Conservation (phyloP, 2,329 filamentous ascomycete genomes). For the Leptographium galeiforme region DNA sequence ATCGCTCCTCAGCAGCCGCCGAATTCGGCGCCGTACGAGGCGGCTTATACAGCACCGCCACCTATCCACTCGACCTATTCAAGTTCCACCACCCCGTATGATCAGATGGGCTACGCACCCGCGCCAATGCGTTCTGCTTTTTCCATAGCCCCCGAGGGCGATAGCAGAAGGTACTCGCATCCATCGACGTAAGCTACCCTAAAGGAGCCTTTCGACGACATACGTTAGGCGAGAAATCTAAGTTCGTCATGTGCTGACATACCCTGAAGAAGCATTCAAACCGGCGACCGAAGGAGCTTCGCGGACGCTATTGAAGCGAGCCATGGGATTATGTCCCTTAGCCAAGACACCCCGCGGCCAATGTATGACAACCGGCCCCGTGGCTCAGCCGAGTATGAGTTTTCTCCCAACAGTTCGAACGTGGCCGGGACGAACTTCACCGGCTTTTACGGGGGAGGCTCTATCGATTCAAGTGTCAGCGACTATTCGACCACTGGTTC, state of each 20-base stretch:
- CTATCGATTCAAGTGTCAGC: slow-evolving; percentile 71
- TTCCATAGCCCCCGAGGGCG: slow-evolving; percentile 15
- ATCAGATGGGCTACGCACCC: slow-evolving; percentile 61
- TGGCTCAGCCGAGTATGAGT: slow-evolving; percentile 76
- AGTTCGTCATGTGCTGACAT: no score
- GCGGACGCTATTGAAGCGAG: slow-evolving; percentile 86
- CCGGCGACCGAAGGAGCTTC: slow-evolving; percentile 54
- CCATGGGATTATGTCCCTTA: slow-evolving; percentile 89
- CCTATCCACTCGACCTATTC: slow-evolving; percentile 51
- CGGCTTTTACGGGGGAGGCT: slow-evolving; percentile 65
- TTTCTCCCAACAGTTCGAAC: slow-evolving; percentile 77
- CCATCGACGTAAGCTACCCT: neutral
- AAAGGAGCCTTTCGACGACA: neutral
- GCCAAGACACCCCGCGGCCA: slow-evolving; percentile 84
- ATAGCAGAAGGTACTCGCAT: slow-evolving; percentile 23
- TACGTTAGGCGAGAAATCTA: neutral
- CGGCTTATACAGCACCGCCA: slow-evolving; percentile 54
- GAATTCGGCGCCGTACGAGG: slow-evolving; percentile 54
- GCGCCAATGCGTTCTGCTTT: slow-evolving; percentile 48
- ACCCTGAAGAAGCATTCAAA: slow-evolving; percentile 30
- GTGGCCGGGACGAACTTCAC: slow-evolving; percentile 76
- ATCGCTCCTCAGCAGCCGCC: slow-evolving; percentile 33
- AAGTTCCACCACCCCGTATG: slow-evolving; percentile 57
- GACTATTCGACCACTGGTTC: slow-evolving; percentile 87
- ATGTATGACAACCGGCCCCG: slow-evolving; percentile 62